These are phyloP conservation scores for Bacidia gigantensis DNA, from an alignment of 495 filamentous ascomycete genomes.

Conservation along the genomic window DNA sequence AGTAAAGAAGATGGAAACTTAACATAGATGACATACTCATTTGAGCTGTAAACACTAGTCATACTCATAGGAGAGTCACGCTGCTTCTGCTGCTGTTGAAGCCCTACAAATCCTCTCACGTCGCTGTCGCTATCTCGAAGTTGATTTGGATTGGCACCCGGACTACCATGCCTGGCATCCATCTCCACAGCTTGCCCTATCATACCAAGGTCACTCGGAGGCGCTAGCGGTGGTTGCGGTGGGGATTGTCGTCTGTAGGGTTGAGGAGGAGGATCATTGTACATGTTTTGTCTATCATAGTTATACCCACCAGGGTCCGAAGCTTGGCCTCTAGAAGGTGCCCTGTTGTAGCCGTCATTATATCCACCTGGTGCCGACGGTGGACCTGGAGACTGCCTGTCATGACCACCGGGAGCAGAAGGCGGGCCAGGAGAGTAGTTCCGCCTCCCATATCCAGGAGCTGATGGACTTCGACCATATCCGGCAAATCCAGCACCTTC, in stretches of 20 bases:
- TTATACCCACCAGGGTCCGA: constrained; percentile 23
- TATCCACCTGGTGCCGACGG: constrained; percentile 15
- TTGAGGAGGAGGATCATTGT: background rate
- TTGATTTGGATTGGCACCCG: constrained; percentile 23
- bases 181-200: constrained; percentile 76
- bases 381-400: constrained; percentile 32
- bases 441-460: constrained; percentile 19
- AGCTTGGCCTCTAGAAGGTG: constrained; percentile 13
- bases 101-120: constrained; percentile 52
- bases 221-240: constrained; percentile 45
- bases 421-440: constrained; percentile 28
- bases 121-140: constrained; percentile 52
- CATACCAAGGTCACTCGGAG: constrained; percentile 21
- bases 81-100: constrained; percentile 38
- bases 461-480: constrained; percentile 18
- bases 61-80: constrained; percentile 36
- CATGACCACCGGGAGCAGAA: constrained; percentile 22
- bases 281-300: constrained; percentile 22
- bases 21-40: constrained; percentile 51
- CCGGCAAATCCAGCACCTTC: constrained; percentile 16
- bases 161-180: constrained; percentile 50
- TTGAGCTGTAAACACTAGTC: constrained; percentile 49
- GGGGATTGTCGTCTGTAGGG: constrained; percentile 37
- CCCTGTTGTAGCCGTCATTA: constrained; percentile 18
- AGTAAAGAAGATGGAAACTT: constrained; percentile 15